Evolutionary conservation across 139 green algal species (phyloP).

Genomic region (Chlamydomonas urium): DNA sequence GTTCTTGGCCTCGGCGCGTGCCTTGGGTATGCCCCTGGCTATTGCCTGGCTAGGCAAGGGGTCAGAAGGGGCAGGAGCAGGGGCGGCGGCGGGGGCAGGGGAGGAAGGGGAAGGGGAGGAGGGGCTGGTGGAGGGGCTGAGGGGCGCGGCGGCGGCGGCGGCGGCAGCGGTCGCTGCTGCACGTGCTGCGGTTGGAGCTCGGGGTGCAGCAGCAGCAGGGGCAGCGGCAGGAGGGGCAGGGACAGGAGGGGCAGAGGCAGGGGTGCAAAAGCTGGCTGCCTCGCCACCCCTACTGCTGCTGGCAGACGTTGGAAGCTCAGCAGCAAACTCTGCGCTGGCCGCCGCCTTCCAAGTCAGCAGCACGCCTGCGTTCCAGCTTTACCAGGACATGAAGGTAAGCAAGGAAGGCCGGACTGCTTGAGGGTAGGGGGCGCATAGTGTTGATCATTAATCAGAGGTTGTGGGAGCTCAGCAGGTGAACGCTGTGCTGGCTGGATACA

Average conservation of each 20-base stretch:
- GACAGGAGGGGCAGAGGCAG: too few species aligned
- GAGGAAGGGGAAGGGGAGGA: background rate
- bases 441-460: too few species aligned
- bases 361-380: slow-evolving; percentile 40
- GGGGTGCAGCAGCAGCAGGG: too few species aligned
- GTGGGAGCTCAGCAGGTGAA: too few species aligned
- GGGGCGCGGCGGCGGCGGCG: background rate
- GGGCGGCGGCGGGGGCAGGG: slow-evolving; percentile 3
- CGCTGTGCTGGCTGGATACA: too few species aligned
- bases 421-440: background rate
- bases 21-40: slow-evolving; percentile 17
- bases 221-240: too few species aligned
- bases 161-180: background rate
- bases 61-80: background rate
- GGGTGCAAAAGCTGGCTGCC: too few species aligned
- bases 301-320: slow-evolving; percentile 24
- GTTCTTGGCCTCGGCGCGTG: slow-evolving; percentile 31
- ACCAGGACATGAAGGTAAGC: slow-evolving; percentile 49
- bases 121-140: background rate
- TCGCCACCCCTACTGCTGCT: slow-evolving; percentile 20
- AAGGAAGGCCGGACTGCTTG: background rate
- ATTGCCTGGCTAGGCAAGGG: slow-evolving; percentile 42
- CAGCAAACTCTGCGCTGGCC: slow-evolving; percentile 44
- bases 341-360: slow-evolving; percentile 38
- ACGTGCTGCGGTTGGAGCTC: too few species aligned